Percentiles rank a stretch among this genome's conserved stretches.
Evolutionary conservation across 106 monocot genomes (phyloP).

Genomic region (Dendrobium huoshanense): DNA sequence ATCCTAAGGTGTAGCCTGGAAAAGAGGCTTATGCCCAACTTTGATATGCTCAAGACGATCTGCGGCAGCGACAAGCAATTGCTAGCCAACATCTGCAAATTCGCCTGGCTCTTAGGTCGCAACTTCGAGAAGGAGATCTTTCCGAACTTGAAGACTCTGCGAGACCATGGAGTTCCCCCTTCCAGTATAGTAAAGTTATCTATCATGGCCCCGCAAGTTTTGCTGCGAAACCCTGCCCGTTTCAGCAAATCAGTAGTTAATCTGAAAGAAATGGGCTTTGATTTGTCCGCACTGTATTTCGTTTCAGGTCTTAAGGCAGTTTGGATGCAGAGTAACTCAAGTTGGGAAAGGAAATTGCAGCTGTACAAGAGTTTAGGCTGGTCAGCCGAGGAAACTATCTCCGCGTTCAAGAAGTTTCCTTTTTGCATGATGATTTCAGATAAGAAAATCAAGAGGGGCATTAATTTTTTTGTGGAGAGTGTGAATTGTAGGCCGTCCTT

Average conservation of each 20-base stretch:
- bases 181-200: background rate
- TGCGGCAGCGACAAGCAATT: background rate
- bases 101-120: background rate
- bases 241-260: background rate
- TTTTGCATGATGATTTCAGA: background rate
- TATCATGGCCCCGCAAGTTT: background rate
- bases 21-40: conserved; percentile 2
- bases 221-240: background rate
- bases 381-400: conserved; percentile 17
- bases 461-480: conserved; percentile 28
- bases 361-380: conserved; percentile 22
- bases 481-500: conserved; percentile 8
- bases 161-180: conserved; percentile 1
- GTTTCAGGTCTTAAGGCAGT: conserved; percentile 2
- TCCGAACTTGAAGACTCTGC: conserved; percentile 13
- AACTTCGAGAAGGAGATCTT: background rate
- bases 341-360: conserved; percentile 18
- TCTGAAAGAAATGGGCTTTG: conserved; percentile 14
- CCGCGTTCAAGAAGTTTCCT: conserved; percentile 22
- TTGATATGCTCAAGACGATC: conserved; percentile 6
- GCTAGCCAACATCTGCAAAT: background rate
- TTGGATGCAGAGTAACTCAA: background rate
- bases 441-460: conserved; percentile 13
- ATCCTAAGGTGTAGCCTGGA: conserved; percentile 11
- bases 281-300: conserved; percentile 12